phyloP scores from a whole-genome alignment of 148 eudicot species.

The Euryodendron excelsum region DNA sequence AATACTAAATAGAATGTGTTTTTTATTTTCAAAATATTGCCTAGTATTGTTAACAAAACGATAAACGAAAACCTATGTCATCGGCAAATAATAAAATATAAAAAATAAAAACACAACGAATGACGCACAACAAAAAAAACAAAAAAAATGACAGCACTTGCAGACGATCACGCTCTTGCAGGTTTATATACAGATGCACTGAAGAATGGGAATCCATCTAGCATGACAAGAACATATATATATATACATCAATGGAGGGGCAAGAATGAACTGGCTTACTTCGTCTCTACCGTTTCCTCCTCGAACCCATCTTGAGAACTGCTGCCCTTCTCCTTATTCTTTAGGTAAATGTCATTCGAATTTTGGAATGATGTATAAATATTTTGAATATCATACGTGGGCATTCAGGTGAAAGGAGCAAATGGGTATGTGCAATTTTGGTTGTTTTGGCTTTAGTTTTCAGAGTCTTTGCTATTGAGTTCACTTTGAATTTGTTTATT shows the following conservation, averaged over 20 bases:
- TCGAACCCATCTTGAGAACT: conserved; percentile 40
- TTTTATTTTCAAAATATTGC: too few species aligned
- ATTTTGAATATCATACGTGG: too few species aligned
- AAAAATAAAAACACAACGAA: too few species aligned
- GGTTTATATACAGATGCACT: background rate
- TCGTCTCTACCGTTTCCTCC: conserved; percentile 51
- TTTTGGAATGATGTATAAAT: too few species aligned
- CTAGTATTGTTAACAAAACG: too few species aligned
- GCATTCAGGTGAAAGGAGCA: background rate
- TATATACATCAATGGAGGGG: conserved; percentile 50
- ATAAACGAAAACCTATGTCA: too few species aligned
- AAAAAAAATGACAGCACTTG: too few species aligned
- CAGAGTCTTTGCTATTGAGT: conserved; percentile 3
- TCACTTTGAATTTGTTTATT: background rate
- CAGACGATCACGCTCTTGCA: background rate
- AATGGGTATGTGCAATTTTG: background rate
- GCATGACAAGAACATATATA: too few species aligned
- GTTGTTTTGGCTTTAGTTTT: background rate
- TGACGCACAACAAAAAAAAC: too few species aligned
- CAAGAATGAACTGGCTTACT: conserved; percentile 59
- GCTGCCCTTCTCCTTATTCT: conserved; percentile 26
- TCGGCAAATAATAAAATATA: too few species aligned
- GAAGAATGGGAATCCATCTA: background rate
- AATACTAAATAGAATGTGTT: too few species aligned
- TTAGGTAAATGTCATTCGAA: conserved; percentile 35